These are phyloP conservation scores for Syzygium malaccense DNA, from an alignment of 441 rosid species.

Conservation along the genomic window DNA sequence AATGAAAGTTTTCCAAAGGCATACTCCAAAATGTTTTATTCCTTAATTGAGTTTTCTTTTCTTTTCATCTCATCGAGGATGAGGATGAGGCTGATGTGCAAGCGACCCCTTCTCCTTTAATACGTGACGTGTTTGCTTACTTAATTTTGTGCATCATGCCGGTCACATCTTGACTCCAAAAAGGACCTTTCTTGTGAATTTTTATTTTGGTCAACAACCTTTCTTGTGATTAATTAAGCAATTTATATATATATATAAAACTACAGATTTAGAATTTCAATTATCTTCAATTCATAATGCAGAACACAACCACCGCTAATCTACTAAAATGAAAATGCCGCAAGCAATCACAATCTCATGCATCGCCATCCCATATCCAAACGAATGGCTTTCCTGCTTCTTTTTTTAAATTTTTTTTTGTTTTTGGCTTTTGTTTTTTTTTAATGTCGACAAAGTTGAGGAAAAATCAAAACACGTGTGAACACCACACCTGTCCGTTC, in stretches of 20 bases:
- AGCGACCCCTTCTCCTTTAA: background rate
- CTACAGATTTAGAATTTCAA: background rate
- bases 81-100: background rate
- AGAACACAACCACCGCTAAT: background rate
- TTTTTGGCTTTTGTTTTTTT: background rate
- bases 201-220: too few relatives aligned
- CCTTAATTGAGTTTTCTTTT: background rate
- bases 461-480: background rate
- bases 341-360: background rate
- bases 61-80: background rate
- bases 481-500: background rate
- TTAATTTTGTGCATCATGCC: background rate
- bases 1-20: background rate
- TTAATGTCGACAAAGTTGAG: fast-evolving
- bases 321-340: background rate
- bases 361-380: background rate
- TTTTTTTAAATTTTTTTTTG: fast-evolving
- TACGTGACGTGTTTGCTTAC: background rate
- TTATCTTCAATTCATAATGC: background rate
- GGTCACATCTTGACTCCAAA: background rate
- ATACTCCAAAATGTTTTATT: background rate
- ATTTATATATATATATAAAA: background rate
- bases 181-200: background rate
- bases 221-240: background rate
- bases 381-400: background rate